Conservation (phyloP, 1,139 yeast species). For the Taiozyma onychis region DNA sequence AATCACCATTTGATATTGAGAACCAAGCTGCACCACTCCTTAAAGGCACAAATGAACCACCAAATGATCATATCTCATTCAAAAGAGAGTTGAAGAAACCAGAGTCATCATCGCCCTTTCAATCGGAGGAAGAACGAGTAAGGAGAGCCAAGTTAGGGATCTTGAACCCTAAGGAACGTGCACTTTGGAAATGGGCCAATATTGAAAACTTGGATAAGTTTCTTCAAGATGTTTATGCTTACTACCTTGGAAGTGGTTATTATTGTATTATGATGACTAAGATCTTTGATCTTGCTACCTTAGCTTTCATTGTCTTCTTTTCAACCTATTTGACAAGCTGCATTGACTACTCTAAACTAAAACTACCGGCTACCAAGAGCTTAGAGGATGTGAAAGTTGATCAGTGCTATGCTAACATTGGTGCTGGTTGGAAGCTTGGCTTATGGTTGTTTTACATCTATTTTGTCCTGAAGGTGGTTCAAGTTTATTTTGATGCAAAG, state of each 20-base stretch:
- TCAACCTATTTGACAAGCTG: slow-evolving; percentile 82
- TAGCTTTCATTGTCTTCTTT: slow-evolving; percentile 72
- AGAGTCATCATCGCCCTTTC: slow-evolving; percentile 3
- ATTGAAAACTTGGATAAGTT: slow-evolving; percentile 87
- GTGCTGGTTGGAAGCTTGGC: slow-evolving; percentile 45
- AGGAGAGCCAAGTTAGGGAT: slow-evolving; percentile 25
- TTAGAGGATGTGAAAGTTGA: slow-evolving; percentile 49
- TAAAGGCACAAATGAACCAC: background rate
- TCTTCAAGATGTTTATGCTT: slow-evolving; percentile 73
- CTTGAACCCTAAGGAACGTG: slow-evolving; percentile 65
- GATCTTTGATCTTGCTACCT: slow-evolving; percentile 60
- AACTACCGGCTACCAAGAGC: slow-evolving; percentile 21
- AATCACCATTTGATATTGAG: background rate
- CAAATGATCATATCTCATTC: background rate
- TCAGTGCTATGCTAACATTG: slow-evolving; percentile 48
- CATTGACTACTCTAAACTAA: slow-evolving; percentile 54
- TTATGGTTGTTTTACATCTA: slow-evolving; percentile 57
- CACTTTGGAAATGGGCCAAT: slow-evolving; percentile 95
- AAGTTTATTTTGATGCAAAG: slow-evolving; percentile 43
- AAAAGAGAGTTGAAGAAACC: background rate
- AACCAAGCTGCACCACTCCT: background rate
- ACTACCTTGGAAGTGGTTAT: slow-evolving; percentile 82
- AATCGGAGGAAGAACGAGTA: slow-evolving; percentile 18
- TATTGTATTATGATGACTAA: slow-evolving; percentile 66
- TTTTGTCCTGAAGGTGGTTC: slow-evolving; percentile 53